phyloP scores from a whole-genome alignment of 345 rosid genomes.

The Rhodomyrtus tomentosa region DNA sequence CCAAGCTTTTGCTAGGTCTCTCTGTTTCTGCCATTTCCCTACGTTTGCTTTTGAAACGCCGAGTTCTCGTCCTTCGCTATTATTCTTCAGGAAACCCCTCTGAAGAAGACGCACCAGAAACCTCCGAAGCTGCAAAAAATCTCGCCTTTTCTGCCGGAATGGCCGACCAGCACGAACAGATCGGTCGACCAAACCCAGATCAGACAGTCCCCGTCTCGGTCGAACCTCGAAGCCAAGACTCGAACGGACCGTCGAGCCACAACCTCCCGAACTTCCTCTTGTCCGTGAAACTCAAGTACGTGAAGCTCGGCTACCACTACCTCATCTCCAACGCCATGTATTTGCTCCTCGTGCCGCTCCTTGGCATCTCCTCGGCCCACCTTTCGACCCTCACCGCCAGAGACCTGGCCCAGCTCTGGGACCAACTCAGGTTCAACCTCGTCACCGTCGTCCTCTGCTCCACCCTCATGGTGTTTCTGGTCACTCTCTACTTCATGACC shows the following conservation, averaged over 20 bases:
- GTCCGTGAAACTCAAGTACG: conserved; percentile 19
- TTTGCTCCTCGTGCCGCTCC: conserved; percentile 6
- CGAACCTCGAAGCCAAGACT: background rate
- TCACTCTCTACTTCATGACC: conserved; percentile 8
- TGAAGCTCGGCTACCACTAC: conserved; percentile 29
- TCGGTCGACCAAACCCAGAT: background rate
- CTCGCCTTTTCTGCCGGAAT: background rate
- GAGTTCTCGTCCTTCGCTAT: background rate
- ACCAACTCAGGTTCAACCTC: conserved; percentile 3
- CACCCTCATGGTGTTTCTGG: conserved; percentile 1
- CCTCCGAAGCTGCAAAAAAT: background rate
- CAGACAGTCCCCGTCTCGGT: background rate
- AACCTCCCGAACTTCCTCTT: conserved; percentile 13
- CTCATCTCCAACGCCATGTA: conserved; percentile 19
- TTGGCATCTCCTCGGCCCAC: background rate
- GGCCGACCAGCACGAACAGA: background rate
- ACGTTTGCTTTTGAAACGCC: background rate
- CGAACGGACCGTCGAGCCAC: background rate
- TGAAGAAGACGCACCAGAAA: background rate
- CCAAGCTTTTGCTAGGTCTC: background rate
- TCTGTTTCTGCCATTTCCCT: background rate
- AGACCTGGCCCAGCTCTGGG: background rate
- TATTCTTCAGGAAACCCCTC: background rate
- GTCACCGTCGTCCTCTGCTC: conserved; percentile 1
- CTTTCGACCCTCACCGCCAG: conserved; percentile 4